phyloP scores from a whole-genome alignment of 108 stramenopile genomes.

The Aureococcus anophagefferens region DNA sequence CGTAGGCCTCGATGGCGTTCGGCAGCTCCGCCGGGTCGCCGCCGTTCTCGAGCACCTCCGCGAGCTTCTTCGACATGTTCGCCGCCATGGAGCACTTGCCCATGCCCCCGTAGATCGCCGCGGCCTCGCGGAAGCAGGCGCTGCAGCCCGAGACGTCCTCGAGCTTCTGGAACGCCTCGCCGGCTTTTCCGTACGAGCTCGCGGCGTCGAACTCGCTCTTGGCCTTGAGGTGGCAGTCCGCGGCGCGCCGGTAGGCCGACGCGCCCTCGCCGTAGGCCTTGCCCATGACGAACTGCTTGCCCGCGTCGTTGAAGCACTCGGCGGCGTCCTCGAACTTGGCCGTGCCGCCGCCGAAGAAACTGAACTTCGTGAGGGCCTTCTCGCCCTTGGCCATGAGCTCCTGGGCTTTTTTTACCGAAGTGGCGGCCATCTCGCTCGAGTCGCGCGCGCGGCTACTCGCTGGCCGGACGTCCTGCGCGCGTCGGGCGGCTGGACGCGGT shows the following conservation, averaged over 20 bases:
- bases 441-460: too few species aligned
- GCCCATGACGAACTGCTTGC: background rate
- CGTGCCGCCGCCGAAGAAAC: background rate
- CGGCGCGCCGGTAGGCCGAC: conserved; percentile 6
- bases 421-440: too few species aligned
- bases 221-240: conserved; percentile 2
- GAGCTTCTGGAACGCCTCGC: background rate
- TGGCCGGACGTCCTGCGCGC: too few species aligned
- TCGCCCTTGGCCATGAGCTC: background rate
- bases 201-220: background rate
- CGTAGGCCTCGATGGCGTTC: conserved; percentile 1
- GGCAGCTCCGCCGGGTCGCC: background rate
- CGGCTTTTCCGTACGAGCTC: background rate
- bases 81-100: conserved; percentile 10
- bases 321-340: background rate
- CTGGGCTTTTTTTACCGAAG: too few species aligned
- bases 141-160: background rate
- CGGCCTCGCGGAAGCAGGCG: background rate
- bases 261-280: conserved; percentile 5
- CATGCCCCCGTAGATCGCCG: conserved; percentile 3
- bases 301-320: background rate
- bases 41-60: conserved; percentile 8
- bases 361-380: background rate
- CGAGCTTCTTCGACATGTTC: conserved; percentile 4
- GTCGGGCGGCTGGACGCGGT: too few species aligned